Base-by-base conservation (phyloP, 306 rosid species). In the Phaseolus lunatus region DNA sequence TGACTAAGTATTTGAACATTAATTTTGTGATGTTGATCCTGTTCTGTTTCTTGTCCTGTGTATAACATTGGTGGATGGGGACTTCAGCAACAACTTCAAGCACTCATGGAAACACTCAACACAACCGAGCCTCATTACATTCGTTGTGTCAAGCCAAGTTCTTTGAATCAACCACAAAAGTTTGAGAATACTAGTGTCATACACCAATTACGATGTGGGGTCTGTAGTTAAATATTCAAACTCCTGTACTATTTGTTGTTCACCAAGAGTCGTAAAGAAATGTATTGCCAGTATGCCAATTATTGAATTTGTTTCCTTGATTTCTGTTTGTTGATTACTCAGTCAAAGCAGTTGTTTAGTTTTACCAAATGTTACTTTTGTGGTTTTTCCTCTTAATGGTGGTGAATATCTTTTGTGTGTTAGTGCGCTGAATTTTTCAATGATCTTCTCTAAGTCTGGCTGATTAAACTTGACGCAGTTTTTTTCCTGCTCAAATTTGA, bases 171-270 rank as follows among this genome's bases (percentile, higher is more conserved):
- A 54, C 94, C 97, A 0, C 97, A 92, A 62, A 86, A 79, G 62
- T 92, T 92, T 86, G 97, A 92, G 90, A 92, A 85, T 70, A 72
- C 68, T 69, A 92, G 97, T 70, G 89, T 92, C 83, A 79, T 90
- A 71, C 97, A 92, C 77, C 97, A 92, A 62, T 80, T 92, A 35
- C 94, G 97, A 27, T 92, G 96, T 56, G 97, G 97, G 94, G 97
- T 92, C 22, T 85, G 97, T 89, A 70, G 45, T 63, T 44, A 29
- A 57, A 78, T 20, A 23, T 57, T 80, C n/a, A 39, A 26, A 59
- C 69, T 65, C 68, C 48, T 56, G 67, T 67, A 68, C 58, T 80
- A 45, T 83, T 39, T 47, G 2, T 64, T 72, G 23, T 68, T 24
- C 16, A 24, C 7, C 19, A 45, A 10, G 29, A 77, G 19, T 39